Conservation (phyloP, 192 early-diverging fungal genomes). For the Diversispora epigaea region DNA sequence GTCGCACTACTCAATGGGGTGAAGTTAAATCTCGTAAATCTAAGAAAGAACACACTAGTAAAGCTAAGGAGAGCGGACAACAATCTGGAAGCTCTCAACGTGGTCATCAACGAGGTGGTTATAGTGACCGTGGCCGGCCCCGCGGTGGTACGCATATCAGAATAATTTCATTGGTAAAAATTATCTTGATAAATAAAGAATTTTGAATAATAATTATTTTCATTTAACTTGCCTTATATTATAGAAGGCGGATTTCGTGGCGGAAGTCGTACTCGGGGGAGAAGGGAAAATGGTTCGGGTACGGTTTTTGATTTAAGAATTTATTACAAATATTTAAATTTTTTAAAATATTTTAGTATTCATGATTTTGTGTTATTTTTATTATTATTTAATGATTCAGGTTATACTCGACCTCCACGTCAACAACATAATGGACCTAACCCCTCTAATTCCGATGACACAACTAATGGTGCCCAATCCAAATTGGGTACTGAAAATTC, state of each 20-base stretch:
- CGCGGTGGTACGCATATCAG: constrained; percentile 1
- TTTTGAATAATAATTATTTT: too few relatives aligned
- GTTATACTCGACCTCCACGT: constrained; percentile 31
- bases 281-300: constrained; percentile 31
- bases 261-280: constrained; percentile 10
- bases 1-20: constrained; percentile 79
- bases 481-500: constrained; percentile 12
- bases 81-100: constrained; percentile 50
- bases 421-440: constrained; percentile 32
- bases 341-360: too few relatives aligned
- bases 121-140: constrained; percentile 31
- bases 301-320: not conserved
- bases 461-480: not conserved
- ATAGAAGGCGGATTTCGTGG: not conserved
- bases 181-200: too few relatives aligned
- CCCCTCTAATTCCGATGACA: not conserved
- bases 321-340: too few relatives aligned
- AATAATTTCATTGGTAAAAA: not conserved
- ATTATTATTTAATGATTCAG: too few relatives aligned
- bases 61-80: constrained; percentile 53
- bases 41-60: constrained; percentile 57
- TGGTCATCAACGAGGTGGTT: constrained; percentile 66
- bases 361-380: too few relatives aligned
- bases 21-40: constrained; percentile 78
- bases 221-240: not conserved